Percentiles rank a stretch among this genome's conserved stretches.
phyloP scores from a whole-genome alignment of 495 filamentous ascomycete species.

The Schizothecium vesticola region DNA sequence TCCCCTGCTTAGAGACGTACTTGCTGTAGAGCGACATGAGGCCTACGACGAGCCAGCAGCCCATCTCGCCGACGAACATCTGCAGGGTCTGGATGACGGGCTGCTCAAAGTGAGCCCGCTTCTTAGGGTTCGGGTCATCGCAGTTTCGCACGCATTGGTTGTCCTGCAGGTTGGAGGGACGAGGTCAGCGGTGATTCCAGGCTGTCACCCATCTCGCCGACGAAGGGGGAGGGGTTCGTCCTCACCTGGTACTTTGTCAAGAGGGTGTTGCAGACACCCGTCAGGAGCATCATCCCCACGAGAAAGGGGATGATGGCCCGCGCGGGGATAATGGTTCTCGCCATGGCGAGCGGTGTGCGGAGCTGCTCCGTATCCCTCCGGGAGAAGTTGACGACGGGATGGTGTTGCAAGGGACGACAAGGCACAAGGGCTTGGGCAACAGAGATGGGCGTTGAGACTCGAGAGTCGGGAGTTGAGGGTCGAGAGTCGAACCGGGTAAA shows the following conservation, averaged over 20 bases:
- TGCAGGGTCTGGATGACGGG: constrained; percentile 92
- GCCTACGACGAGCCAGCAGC: constrained; percentile 82
- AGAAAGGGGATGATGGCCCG: constrained; percentile 70
- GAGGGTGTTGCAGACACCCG: constrained; percentile 92
- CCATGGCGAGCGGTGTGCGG: constrained; percentile 25
- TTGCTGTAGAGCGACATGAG: constrained; percentile 57
- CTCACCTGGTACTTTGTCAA: constrained; percentile 90
- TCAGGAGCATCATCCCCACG: constrained; percentile 84
- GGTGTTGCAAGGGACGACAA: neutral
- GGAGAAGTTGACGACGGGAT: neutral
- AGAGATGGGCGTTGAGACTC: neutral
- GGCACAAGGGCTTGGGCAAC: neutral
- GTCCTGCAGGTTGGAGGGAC: constrained; percentile 52
- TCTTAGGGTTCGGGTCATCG: constrained; percentile 63
- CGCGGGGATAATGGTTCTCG: constrained; percentile 30
- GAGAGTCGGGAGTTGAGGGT: neutral
- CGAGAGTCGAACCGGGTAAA: neutral
- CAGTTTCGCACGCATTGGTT: constrained; percentile 95
- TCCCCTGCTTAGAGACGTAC: constrained; percentile 36
- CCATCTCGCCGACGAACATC: constrained; percentile 93
- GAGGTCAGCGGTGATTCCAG: neutral
- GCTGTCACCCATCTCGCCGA: neutral
- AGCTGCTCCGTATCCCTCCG: neutral
- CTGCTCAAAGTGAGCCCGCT: constrained; percentile 74
- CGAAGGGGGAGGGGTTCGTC: neutral